phyloP scores from a whole-genome alignment of 352 stramenopile species.

The Globisporangium sylvaticum region DNA sequence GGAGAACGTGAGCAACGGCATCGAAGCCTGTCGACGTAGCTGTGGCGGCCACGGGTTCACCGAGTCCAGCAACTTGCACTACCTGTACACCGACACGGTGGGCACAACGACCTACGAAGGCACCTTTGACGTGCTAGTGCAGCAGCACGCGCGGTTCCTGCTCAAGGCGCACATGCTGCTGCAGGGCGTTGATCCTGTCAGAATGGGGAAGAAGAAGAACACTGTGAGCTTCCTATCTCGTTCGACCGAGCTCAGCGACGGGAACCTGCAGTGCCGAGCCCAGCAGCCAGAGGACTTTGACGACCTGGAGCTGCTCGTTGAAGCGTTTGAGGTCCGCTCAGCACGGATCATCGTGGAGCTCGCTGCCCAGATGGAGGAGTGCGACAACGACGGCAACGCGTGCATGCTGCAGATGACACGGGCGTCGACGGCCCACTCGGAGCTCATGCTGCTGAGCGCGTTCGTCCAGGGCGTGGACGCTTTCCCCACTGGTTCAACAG shows the following conservation, averaged over 20 bases:
- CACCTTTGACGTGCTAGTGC: conserved; percentile 66
- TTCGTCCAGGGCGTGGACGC: conserved; percentile 22
- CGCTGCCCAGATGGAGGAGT: background rate
- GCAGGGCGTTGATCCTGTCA: too few species aligned
- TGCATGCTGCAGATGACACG: conserved; percentile 42
- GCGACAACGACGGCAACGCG: conserved; percentile 21
- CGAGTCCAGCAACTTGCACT: conserved; percentile 18
- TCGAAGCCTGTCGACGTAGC: conserved; percentile 26
- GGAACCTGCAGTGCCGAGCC: conserved; percentile 15
- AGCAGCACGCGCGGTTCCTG: conserved; percentile 63
- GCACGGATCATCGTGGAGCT: conserved; percentile 15
- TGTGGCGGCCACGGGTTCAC: conserved; percentile 23
- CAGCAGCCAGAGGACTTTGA: conserved; percentile 17
- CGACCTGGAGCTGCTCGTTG: conserved; percentile 23
- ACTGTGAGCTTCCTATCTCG: too few species aligned
- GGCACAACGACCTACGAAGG: conserved; percentile 59
- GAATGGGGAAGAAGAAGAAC: too few species aligned
- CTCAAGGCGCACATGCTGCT: conserved; percentile 27
- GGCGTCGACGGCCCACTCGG: conserved; percentile 31
- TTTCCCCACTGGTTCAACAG: conserved; percentile 14
- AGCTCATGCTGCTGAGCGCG: conserved; percentile 25
- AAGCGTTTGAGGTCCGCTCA: conserved; percentile 28
- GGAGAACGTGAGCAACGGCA: conserved; percentile 29
- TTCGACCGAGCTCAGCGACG: conserved; percentile 12
- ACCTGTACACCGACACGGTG: conserved; percentile 32